These are phyloP conservation scores for Eustoma russellianum DNA, from an alignment of 257 asterid species.

Conservation along the genomic window DNA sequence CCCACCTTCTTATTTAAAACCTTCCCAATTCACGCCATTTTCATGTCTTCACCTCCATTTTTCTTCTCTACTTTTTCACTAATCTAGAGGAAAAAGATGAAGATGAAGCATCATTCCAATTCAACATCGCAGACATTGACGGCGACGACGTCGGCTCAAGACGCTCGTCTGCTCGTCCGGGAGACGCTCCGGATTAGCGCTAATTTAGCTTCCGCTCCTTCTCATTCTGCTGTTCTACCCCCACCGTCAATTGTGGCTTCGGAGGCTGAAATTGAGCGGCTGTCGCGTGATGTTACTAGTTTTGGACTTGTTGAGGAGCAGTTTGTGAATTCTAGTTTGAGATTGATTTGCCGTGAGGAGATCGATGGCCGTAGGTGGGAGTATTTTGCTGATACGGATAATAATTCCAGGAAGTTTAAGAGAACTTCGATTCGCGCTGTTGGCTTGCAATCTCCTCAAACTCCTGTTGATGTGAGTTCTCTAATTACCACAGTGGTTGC, in stretches of 20 bases:
- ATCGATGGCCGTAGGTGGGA: slow-evolving; percentile 84
- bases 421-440: slow-evolving; percentile 64
- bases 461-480: slow-evolving; percentile 58
- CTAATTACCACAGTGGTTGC: background rate
- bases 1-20: background rate
- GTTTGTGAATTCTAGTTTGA: slow-evolving; percentile 61
- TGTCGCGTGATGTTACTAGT: slow-evolving; percentile 27
- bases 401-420: slow-evolving; percentile 42
- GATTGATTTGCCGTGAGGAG: slow-evolving; percentile 87
- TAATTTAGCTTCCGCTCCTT: slow-evolving; percentile 79
- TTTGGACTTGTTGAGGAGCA: slow-evolving; percentile 56
- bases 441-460: slow-evolving; percentile 61
- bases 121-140: slow-evolving; percentile 57
- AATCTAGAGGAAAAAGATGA: slow-evolving; percentile 25
- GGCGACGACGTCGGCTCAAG: slow-evolving; percentile 36
- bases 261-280: background rate
- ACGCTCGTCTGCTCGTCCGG: slow-evolving; percentile 68
- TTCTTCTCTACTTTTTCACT: too few relatives aligned
- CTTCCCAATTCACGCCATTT: too few relatives aligned
- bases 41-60: background rate
- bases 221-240: slow-evolving; percentile 17
- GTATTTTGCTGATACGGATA: slow-evolving; percentile 48
- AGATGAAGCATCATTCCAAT: slow-evolving; percentile 52
- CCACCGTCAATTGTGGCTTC: slow-evolving; percentile 14
- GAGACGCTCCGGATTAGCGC: slow-evolving; percentile 98